Evolutionary conservation across 2,329 filamentous ascomycete species (phyloP).

Genomic region (Aureobasidium leucospermi): DNA sequence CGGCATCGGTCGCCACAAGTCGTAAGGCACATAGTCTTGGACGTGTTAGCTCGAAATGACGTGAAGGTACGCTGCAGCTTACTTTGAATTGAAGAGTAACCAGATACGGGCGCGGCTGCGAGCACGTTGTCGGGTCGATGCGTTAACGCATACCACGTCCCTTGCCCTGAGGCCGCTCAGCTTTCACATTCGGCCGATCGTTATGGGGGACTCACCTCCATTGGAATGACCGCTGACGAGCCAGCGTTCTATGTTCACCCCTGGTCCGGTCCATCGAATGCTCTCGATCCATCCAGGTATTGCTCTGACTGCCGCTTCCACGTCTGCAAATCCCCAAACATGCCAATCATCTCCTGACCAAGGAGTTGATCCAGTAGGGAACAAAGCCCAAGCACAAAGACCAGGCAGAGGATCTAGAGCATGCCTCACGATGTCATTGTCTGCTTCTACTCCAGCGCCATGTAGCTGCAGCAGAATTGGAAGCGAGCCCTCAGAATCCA

Average conservation of each 20-base stretch:
- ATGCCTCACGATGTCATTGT: constrained; percentile 38
- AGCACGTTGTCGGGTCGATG: constrained; percentile 51
- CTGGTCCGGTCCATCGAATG: constrained; percentile 42
- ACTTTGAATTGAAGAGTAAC: constrained; percentile 51
- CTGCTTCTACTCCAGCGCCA: constrained; percentile 51
- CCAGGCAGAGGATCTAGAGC: constrained; percentile 44
- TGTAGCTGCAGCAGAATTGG: constrained; percentile 48
- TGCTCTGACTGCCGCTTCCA: constrained; percentile 44
- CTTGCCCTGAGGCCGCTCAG: constrained; percentile 37
- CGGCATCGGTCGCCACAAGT: constrained; percentile 49
- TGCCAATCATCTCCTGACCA: constrained; percentile 59
- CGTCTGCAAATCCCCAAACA: constrained; percentile 50
- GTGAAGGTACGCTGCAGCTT: constrained; percentile 18
- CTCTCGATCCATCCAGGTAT: constrained; percentile 45
- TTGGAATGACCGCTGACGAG: constrained; percentile 53
- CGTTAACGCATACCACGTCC: constrained; percentile 49
- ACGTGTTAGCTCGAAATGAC: background rate
- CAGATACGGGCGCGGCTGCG: constrained; percentile 50
- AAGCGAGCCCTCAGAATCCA: background rate
- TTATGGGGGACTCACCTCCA: constrained; percentile 34
- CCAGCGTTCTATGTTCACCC: constrained; percentile 41
- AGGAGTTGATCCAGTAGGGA: constrained; percentile 50
- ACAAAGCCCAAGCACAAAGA: constrained; percentile 48
- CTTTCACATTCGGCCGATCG: background rate
- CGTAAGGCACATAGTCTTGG: constrained; percentile 49